Percentiles rank a stretch among this genome's conserved stretches.
Conservation (phyloP, 2,329 filamentous ascomycete genomes). For the Penicillium oxalicum region DNA sequence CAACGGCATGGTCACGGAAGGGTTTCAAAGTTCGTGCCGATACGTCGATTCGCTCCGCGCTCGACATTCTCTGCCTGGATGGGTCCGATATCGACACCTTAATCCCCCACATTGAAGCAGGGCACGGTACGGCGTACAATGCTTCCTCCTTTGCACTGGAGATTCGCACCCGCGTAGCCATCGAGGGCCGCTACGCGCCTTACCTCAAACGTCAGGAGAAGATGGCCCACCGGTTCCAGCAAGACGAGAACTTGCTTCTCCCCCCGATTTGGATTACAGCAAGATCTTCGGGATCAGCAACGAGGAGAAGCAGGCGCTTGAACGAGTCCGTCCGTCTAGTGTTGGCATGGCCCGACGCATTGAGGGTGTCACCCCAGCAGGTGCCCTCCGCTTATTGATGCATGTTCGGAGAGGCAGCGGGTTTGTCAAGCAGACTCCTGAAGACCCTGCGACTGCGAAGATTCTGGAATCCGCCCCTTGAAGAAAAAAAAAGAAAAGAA, state of each 20-base stretch:
- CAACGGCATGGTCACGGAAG: conserved; percentile 60
- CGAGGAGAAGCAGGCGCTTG: conserved; percentile 69
- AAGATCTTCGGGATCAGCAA: conserved; percentile 66
- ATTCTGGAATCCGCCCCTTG: conserved; percentile 15
- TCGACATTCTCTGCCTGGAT: conserved; percentile 70
- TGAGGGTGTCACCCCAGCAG: conserved; percentile 60
- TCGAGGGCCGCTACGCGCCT: conserved; percentile 81
- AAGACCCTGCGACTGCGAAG: conserved; percentile 9
- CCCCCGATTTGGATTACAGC: conserved; percentile 73
- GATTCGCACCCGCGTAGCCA: conserved; percentile 64
- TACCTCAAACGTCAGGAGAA: conserved; percentile 70
- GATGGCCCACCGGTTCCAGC: conserved; percentile 60
- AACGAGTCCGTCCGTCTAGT: conserved; percentile 68
- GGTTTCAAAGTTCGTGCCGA: conserved; percentile 67
- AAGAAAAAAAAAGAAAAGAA: neutral
- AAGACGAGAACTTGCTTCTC: conserved; percentile 69
- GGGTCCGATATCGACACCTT: conserved; percentile 56
- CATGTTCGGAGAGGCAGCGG: conserved; percentile 32
- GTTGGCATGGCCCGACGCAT: conserved; percentile 82
- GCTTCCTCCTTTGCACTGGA: conserved; percentile 46
- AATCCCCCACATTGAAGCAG: conserved; percentile 44
- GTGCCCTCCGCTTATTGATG: conserved; percentile 40
- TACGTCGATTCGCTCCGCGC: conserved; percentile 61
- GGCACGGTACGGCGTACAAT: conserved; percentile 37
- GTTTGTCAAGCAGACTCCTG: conserved; percentile 9